Conservation (phyloP, 2,329 filamentous ascomycete genomes). For the Acrodontium crateriforme region DNA sequence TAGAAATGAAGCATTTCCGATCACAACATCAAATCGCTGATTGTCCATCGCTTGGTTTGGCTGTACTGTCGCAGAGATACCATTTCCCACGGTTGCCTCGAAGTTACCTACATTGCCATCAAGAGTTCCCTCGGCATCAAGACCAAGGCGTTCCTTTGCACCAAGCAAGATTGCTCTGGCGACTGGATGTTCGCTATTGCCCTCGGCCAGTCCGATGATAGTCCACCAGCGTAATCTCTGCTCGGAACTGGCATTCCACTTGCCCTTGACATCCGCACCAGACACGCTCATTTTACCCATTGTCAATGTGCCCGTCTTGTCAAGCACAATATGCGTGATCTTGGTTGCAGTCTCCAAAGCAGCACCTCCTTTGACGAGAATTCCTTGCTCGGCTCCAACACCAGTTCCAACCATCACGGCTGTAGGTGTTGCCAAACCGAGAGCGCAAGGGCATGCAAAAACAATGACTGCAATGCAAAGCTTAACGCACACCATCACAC, state of each 20-base stretch:
- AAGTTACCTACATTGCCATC: conserved; percentile 82
- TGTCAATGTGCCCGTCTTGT: conserved; percentile 93
- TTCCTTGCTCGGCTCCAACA: conserved; percentile 85
- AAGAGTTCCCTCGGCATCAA: conserved; percentile 58
- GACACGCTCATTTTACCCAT: conserved; percentile 92
- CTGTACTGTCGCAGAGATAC: conserved; percentile 70
- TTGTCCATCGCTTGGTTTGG: conserved; percentile 55
- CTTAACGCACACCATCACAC: conserved; percentile 91
- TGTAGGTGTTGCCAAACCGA: conserved; percentile 90
- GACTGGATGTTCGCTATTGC: conserved; percentile 89
- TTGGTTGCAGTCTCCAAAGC: conserved; percentile 83
- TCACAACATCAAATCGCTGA: conserved; percentile 60
- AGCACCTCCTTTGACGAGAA: conserved; percentile 92
- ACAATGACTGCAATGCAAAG: conserved; percentile 98
- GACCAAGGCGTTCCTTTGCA: conserved; percentile 60
- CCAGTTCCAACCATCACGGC: conserved; percentile 99
- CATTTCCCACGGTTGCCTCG: conserved; percentile 66
- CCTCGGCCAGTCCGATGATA: conserved; percentile 88
- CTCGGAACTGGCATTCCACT: conserved; percentile 57
- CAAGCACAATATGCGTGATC: conserved; percentile 77
- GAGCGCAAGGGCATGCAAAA: conserved; percentile 90
- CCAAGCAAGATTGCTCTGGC: conserved; percentile 71
- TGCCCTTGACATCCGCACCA: conserved; percentile 48
- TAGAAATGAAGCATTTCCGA: conserved; percentile 73
- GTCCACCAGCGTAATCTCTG: conserved; percentile 79